Evolutionary conservation across 2,329 filamentous ascomycete genomes (phyloP).

Genomic region (Claviceps cyperi): DNA sequence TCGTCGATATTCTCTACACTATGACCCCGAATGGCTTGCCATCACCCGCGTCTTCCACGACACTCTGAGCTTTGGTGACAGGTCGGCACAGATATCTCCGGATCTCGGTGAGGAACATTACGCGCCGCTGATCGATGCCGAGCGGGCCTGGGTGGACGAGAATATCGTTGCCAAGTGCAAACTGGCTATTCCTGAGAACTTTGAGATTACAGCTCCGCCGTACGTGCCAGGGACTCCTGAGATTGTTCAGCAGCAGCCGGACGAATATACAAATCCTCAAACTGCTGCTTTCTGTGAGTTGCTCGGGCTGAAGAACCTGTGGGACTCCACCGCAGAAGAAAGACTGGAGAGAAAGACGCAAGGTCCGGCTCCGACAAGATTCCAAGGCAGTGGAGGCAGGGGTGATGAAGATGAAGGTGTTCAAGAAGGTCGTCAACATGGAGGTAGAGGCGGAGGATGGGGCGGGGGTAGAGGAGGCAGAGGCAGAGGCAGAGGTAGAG

Average conservation of each 20-base stretch:
- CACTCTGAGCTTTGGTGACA: slow-evolving; percentile 49
- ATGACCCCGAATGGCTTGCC: slow-evolving; percentile 91
- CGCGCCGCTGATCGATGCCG: slow-evolving; percentile 48
- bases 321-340: slow-evolving; percentile 59
- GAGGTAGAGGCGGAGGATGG: neutral
- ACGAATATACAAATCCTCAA: slow-evolving; percentile 78
- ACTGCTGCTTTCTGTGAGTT: slow-evolving; percentile 70
- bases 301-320: slow-evolving; percentile 62
- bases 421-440: slow-evolving; percentile 7
- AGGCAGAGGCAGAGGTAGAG: neutral
- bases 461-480: slow-evolving; percentile 2
- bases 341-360: slow-evolving; percentile 40
- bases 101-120: slow-evolving; percentile 60
- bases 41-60: slow-evolving; percentile 72
- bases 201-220: slow-evolving; percentile 58
- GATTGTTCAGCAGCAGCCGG: slow-evolving; percentile 46
- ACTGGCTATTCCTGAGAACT: slow-evolving; percentile 64
- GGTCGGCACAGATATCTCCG: slow-evolving; percentile 33
- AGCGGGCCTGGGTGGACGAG: slow-evolving; percentile 67
- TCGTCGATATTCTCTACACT: slow-evolving; percentile 48
- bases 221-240: slow-evolving; percentile 46
- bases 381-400: slow-evolving; percentile 18
- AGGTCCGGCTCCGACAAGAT: slow-evolving; percentile 36
- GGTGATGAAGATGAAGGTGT: slow-evolving; percentile 20
- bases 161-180: slow-evolving; percentile 50